Evolutionary conservation across 768 basidiomycete genomes (phyloP).

Genomic region (Kwoniella sp.): DNA sequence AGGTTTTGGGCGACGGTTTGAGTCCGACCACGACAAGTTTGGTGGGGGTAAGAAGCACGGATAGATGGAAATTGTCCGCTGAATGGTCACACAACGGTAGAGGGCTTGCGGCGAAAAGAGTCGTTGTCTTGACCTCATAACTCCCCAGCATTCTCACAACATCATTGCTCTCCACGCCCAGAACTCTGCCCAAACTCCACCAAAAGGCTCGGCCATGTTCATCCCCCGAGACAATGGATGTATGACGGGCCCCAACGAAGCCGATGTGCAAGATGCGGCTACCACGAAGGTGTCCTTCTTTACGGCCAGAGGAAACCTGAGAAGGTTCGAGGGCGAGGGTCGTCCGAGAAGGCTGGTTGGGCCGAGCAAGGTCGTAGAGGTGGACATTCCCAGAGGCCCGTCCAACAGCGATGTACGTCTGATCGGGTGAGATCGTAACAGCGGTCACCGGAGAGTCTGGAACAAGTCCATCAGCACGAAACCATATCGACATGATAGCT

Average conservation of each 20-base stretch:
- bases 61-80: constrained; percentile 75
- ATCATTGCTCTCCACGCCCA: constrained; percentile 92
- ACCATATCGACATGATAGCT: not conserved
- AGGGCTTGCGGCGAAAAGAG: constrained; percentile 72
- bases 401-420: constrained; percentile 85
- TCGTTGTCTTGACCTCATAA: constrained; percentile 64
- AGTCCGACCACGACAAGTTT: constrained; percentile 91
- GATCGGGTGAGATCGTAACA: constrained; percentile 83
- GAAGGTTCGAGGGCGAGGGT: constrained; percentile 52
- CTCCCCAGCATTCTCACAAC: constrained; percentile 88
- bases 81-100: constrained; percentile 69
- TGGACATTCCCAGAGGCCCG: constrained; percentile 79
- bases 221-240: constrained; percentile 85
- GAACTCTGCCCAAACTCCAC: constrained; percentile 85
- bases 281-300: constrained; percentile 68
- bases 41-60: constrained; percentile 79
- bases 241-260: constrained; percentile 87
- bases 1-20: constrained; percentile 85
- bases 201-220: constrained; percentile 89
- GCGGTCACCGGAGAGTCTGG: constrained; percentile 14
- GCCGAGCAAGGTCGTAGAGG: constrained; percentile 72
- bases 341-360: constrained; percentile 62
- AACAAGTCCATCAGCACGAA: not conserved
- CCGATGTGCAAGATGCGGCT: constrained; percentile 70
- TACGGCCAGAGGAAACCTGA: constrained; percentile 65